phyloP scores from a whole-genome alignment of 495 filamentous ascomycete species.

The Annulohypoxylon maeteangense region DNA sequence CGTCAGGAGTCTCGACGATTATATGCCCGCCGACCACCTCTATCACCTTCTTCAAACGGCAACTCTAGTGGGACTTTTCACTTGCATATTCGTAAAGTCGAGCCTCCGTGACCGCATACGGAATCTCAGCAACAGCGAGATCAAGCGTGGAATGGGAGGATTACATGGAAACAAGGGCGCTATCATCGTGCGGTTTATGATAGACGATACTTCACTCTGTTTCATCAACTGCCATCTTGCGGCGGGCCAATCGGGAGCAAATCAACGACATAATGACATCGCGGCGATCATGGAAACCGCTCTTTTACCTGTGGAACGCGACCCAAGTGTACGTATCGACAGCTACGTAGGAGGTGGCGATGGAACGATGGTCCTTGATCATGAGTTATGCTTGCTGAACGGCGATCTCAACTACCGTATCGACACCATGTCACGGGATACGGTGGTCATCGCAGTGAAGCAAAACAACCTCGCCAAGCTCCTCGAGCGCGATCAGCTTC shows the following conservation, averaged over 20 bases:
- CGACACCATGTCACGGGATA: constrained; percentile 93
- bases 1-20: constrained; percentile 79
- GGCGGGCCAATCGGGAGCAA: constrained; percentile 89
- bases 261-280: constrained; percentile 91
- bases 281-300: constrained; percentile 86
- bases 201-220: constrained; percentile 93
- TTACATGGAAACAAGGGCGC: constrained; percentile 96
- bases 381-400: constrained; percentile 95
- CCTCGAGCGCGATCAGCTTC: constrained; percentile 93
- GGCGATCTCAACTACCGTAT: constrained; percentile 99
- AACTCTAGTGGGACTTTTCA: constrained; percentile 93
- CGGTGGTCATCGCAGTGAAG: constrained; percentile 84
- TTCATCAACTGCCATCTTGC: constrained; percentile 98
- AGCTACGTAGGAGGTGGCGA: constrained; percentile 91
- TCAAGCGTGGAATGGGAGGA: constrained; percentile 95
- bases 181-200: constrained; percentile 85
- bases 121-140: constrained; percentile 79
- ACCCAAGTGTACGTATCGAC: constrained; percentile 69
- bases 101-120: constrained; percentile 78
- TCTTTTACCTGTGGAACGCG: constrained; percentile 73
- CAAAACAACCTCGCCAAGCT: constrained; percentile 85
- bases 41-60: constrained; percentile 90
- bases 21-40: constrained; percentile 79
- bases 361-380: constrained; percentile 94
- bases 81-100: constrained; percentile 90